Evolutionary conservation across 2,329 filamentous ascomycete genomes (phyloP).

Genomic region (Apiospora arundinis): DNA sequence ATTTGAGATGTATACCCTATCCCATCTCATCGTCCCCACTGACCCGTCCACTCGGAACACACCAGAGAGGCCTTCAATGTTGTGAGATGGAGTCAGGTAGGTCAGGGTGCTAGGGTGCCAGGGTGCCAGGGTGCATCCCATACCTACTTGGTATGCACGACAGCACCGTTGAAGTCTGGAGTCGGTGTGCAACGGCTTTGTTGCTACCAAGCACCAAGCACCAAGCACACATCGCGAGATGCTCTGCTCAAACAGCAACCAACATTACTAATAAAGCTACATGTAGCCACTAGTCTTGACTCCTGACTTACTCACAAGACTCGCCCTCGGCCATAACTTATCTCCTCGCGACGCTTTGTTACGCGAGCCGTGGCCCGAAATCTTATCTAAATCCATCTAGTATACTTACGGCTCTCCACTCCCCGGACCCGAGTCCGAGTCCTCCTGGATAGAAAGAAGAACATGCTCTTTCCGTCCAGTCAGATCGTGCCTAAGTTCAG

Average conservation of each 20-base stretch:
- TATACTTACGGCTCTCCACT: background rate
- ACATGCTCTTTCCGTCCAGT: background rate
- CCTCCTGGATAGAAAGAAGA: background rate
- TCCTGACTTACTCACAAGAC: conserved; percentile 14
- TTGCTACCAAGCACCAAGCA: no score
- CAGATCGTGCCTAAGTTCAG: background rate
- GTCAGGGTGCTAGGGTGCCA: no score
- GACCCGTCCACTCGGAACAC: conserved; percentile 12
- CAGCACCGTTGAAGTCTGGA: background rate
- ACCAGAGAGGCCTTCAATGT: background rate
- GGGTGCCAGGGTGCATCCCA: background rate
- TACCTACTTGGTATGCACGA: background rate
- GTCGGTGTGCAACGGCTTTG: background rate
- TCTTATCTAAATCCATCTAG: no score
- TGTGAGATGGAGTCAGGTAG: conserved; percentile 1
- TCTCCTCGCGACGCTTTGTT: background rate
- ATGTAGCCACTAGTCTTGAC: no score
- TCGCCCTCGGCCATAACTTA: background rate
- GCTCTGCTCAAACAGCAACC: background rate
- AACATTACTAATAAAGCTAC: background rate
- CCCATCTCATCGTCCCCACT: background rate
- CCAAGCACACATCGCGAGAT: no score
- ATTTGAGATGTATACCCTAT: no score
- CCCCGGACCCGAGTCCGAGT: background rate
- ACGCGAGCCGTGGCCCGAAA: background rate